phyloP scores from a whole-genome alignment of 176 grass and related monocot genomes.

The Zizania latifolia region DNA sequence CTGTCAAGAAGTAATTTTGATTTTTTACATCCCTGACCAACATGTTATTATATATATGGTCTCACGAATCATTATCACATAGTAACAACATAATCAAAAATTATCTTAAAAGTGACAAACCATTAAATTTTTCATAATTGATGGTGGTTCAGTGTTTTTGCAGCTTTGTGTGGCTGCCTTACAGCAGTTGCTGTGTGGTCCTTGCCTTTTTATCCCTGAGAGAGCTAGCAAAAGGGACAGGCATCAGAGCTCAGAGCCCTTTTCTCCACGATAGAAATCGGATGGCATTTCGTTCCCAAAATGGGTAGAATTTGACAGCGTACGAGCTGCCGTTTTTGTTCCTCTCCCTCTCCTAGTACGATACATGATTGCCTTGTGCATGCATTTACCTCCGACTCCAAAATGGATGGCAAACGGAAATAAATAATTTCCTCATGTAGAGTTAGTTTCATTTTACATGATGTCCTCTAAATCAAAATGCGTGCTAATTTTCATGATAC shows the following conservation, averaged over 20 bases:
- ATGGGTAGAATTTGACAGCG: slow-evolving; percentile 21
- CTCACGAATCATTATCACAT: too few relatives aligned
- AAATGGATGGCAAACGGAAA: not conserved
- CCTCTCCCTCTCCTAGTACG: not conserved
- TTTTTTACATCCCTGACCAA: too few relatives aligned
- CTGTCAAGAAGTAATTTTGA: too few relatives aligned
- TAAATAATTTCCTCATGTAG: not conserved
- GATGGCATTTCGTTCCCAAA: slow-evolving; percentile 24
- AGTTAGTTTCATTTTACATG: too few relatives aligned
- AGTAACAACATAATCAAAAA: too few relatives aligned
- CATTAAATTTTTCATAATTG: too few relatives aligned
- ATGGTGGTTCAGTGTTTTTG: too few relatives aligned
- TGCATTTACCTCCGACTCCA: not conserved
- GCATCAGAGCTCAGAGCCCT: not conserved
- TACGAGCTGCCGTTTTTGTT: slow-evolving; percentile 21
- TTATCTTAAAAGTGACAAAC: too few relatives aligned
- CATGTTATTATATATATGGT: too few relatives aligned
- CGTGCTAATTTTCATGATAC: too few relatives aligned
- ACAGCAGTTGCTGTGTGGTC: not conserved
- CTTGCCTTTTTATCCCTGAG: slow-evolving; percentile 4
- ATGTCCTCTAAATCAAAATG: not conserved
- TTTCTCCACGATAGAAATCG: slow-evolving; percentile 12
- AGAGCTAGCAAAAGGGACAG: not conserved
- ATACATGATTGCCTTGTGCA: not conserved
- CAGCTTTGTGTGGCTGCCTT: not conserved